phyloP scores from a whole-genome alignment of 345 rosid species.

The Rhizophora mangle region DNA sequence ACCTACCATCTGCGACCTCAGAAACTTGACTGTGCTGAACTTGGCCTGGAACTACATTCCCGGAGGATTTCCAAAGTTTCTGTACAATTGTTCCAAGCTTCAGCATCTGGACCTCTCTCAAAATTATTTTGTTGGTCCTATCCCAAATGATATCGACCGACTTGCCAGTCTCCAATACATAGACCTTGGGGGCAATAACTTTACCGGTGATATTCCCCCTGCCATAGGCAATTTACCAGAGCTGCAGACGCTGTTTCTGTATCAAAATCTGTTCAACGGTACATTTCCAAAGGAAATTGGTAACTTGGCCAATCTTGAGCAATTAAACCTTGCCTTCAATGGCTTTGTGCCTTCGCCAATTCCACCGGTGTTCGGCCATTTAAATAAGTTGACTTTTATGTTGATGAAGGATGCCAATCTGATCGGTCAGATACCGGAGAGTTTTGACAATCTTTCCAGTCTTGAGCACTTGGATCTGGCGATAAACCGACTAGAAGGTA shows the following conservation, averaged over 20 bases:
- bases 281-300: slow-evolving; percentile 81
- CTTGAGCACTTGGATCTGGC: slow-evolving; percentile 52
- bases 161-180: slow-evolving; percentile 46
- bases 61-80: slow-evolving; percentile 53
- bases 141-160: slow-evolving; percentile 58
- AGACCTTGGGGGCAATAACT: slow-evolving; percentile 52
- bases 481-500: slow-evolving; percentile 47
- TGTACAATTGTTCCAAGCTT: slow-evolving; percentile 65
- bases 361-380: slow-evolving; percentile 56
- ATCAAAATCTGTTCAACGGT: slow-evolving; percentile 54
- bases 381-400: slow-evolving; percentile 48
- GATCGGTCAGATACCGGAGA: slow-evolving; percentile 59
- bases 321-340: slow-evolving; percentile 43
- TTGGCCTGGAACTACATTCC: slow-evolving; percentile 49
- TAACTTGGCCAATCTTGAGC: slow-evolving; percentile 53
- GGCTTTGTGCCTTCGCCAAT: slow-evolving; percentile 49
- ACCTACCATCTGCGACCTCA: slow-evolving; percentile 56
- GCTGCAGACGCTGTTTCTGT: slow-evolving; percentile 37
- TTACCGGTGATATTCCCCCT: slow-evolving; percentile 69
- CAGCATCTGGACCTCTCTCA: slow-evolving; percentile 53
- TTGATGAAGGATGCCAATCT: slow-evolving; percentile 51
- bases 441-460: slow-evolving; percentile 40
- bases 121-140: slow-evolving; percentile 58
- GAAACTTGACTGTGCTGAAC: slow-evolving; percentile 42
- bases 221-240: slow-evolving; percentile 42